phyloP scores from a whole-genome alignment of 1,139 yeast species.

The Pichia cactophila region DNA sequence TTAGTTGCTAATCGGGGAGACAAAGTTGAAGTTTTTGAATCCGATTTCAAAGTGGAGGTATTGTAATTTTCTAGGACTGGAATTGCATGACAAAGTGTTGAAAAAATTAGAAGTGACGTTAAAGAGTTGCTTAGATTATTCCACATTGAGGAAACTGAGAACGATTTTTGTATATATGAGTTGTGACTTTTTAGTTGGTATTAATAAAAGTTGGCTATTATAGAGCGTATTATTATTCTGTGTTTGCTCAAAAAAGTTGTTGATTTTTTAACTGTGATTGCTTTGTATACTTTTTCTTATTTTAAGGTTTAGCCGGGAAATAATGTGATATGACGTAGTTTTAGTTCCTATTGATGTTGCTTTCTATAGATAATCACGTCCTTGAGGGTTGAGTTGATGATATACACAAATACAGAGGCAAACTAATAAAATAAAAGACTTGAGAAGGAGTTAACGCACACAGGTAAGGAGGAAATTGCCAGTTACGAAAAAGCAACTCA shows the following conservation, averaged over 20 bases:
- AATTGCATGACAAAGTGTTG: background rate
- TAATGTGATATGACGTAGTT: background rate
- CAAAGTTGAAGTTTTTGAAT: background rate
- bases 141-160: background rate
- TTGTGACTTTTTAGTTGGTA: too few relatives aligned
- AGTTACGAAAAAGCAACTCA: too few relatives aligned
- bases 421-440: background rate
- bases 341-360: background rate
- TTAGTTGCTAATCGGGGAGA: background rate
- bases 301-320: background rate
- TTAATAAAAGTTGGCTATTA: too few relatives aligned
- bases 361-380: too few relatives aligned
- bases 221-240: background rate
- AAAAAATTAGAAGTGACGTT: background rate
- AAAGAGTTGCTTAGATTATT: background rate
- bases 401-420: background rate
- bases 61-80: background rate
- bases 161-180: too few relatives aligned
- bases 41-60: constrained; percentile 3
- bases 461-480: too few relatives aligned
- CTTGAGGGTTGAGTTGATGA: background rate
- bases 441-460: too few relatives aligned
- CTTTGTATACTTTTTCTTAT: constrained; percentile 1
- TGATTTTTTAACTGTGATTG: background rate
- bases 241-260: background rate